A percentile compares a stretch with the other conserved stretches of the same genome.
phyloP scores from a whole-genome alignment of 2,329 filamentous ascomycete genomes.

The Talaromyces marneffei region DNA sequence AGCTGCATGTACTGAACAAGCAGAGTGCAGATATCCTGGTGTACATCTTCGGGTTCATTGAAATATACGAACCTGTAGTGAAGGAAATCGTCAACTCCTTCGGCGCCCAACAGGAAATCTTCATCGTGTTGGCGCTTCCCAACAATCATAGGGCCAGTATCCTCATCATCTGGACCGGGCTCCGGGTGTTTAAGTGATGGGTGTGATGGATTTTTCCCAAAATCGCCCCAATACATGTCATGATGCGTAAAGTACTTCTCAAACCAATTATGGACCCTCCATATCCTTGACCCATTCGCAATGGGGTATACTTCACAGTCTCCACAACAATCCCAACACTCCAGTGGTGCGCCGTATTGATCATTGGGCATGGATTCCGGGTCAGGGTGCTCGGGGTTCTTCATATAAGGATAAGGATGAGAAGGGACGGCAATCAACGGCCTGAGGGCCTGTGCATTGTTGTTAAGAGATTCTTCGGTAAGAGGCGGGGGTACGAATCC shows the following conservation, averaged over 20 bases:
- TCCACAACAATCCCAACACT: slow-evolving; percentile 6
- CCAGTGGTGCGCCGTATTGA: background rate
- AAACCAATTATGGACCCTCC: background rate
- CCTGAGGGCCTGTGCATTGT: background rate
- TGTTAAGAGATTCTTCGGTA: background rate
- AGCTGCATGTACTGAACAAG: background rate
- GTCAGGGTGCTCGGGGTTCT: background rate
- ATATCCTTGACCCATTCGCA: background rate
- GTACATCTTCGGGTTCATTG: background rate
- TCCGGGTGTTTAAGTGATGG: background rate
- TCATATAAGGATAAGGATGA: background rate
- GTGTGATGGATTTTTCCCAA: background rate
- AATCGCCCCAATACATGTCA: background rate
- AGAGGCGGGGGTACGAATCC: background rate
- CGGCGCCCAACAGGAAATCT: background rate
- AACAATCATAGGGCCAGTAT: background rate
- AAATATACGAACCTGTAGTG: background rate
- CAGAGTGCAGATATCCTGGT: background rate
- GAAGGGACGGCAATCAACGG: background rate
- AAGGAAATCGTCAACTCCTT: background rate
- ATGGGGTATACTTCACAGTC: background rate
- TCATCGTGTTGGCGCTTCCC: background rate
- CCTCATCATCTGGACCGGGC: background rate
- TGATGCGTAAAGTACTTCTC: background rate
- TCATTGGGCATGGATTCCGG: background rate